Conservation (phyloP, 208 protist genomes). For the Porcisia hertigi region DNA sequence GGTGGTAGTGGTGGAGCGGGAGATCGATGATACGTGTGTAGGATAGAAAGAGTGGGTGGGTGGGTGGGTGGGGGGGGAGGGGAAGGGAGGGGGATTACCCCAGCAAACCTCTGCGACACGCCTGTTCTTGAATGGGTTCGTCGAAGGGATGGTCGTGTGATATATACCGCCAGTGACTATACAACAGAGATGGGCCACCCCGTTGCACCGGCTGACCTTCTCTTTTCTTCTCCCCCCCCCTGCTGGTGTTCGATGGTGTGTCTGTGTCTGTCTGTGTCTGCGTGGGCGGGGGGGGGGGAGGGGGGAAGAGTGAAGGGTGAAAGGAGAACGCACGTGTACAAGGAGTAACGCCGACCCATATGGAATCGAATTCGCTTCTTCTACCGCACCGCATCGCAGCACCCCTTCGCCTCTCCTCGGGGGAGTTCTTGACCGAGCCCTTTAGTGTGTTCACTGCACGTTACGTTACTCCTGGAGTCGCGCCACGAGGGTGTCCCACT, state of each 20-base stretch:
- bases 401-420: neutral
- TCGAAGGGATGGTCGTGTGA: neutral
- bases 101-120: neutral
- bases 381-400: neutral
- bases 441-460: neutral
- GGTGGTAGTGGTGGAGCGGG: neutral
- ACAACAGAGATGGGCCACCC: neutral
- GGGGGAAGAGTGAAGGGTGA: neutral
- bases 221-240: too few species aligned
- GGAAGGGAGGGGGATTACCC: neutral
- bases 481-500: conserved; percentile 60
- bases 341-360: neutral
- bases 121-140: neutral
- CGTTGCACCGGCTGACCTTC: too few species aligned
- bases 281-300: neutral
- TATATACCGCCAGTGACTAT: neutral
- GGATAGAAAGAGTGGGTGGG: neutral
- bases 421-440: too few species aligned
- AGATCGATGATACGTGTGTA: neutral
- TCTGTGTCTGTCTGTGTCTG: neutral
- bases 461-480: conserved; percentile 19
- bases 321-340: neutral
- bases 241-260: too few species aligned
- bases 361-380: neutral
- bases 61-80: neutral